Base-by-base conservation (phyloP, 1,139 yeast genomes). In the Saccharomyces hybrid region DNA sequence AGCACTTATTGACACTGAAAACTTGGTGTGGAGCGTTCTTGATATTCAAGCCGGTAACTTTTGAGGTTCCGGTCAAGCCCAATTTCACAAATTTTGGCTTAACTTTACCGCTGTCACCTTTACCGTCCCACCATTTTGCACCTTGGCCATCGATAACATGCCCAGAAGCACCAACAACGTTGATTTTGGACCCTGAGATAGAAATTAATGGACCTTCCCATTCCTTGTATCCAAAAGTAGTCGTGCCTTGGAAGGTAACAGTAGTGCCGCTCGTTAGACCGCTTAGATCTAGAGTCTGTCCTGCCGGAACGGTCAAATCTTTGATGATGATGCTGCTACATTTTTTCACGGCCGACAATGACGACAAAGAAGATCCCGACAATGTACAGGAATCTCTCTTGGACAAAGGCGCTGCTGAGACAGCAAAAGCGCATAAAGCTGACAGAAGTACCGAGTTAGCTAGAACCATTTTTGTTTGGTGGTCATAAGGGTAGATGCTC, bases 171-270 rank as follows among this genome's bases (percentile, higher is more conserved):
- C 62, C 62, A 21, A 48, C 51, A 34, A 59, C 57, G 16, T 49
- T 56, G 31, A 59, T 51, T 16, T 48, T 51, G 12, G 52, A 41
- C 49, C 62, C 62, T 34, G 55, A 47, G 32, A 54, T 56, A 4
- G 49, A 16, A 29, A 59, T 52, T 41, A 59, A 51, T 19, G 62
- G 62, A 48, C 61, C 62, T 16, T n/a, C 49, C 62, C 62, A 59
- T 47, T 53, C 57, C 31, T 51, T 42, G 41, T 59, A 57, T 12
- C 53, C 59, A 34, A 58, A 58, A 3, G 61, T 52, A 16, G 57
- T 55, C 2, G 53, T 55, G 14, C 62, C 61, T 31, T 51, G 49
- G 48, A 59, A 58, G 42, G 59, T 58, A 29, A 59, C 61, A 4
- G 59, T 58, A 19, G 62, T 52, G 6, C 59, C 60, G 11, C 44